Percentiles rank a stretch among this genome's conserved stretches.
Evolutionary conservation across 1,139 yeast species (phyloP).

Genomic region (Lodderomyces elongisporus): DNA sequence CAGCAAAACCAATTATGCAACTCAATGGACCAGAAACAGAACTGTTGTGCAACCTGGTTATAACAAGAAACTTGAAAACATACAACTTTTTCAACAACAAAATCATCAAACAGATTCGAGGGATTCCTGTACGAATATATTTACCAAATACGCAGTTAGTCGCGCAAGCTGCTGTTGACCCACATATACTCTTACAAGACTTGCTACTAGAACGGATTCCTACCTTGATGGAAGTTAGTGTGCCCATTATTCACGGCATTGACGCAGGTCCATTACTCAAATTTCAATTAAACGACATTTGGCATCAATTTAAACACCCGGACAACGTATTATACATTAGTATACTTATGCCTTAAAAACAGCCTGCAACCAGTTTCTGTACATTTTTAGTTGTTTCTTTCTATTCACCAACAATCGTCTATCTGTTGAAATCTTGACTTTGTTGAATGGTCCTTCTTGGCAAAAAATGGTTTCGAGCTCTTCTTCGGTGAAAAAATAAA

Average conservation of each 20-base stretch:
- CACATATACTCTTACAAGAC: slow-evolving; percentile 34
- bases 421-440: slow-evolving; percentile 80
- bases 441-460: slow-evolving; percentile 49
- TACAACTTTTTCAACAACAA: slow-evolving; percentile 20
- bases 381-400: slow-evolving; percentile 90
- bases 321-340: slow-evolving; percentile 77
- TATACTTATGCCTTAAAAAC: slow-evolving; percentile 46
- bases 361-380: slow-evolving; percentile 95
- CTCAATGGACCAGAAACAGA: slow-evolving; percentile 59
- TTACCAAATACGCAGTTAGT: slow-evolving; percentile 42
- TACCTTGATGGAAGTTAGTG: slow-evolving; percentile 41
- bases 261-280: slow-evolving; percentile 35
- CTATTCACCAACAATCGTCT: slow-evolving; percentile 87
- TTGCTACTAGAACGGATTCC: slow-evolving; percentile 41
- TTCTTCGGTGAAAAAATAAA: slow-evolving; percentile 92
- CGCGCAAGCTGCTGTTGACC: slow-evolving; percentile 45
- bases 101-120: slow-evolving; percentile 31
- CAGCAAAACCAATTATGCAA: slow-evolving; percentile 70
- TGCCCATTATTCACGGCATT: slow-evolving; percentile 63
- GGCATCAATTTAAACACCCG: slow-evolving; percentile 50
- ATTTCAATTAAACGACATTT: slow-evolving; percentile 48
- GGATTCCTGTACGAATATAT: slow-evolving; percentile 59
- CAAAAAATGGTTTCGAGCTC: slow-evolving; percentile 77
- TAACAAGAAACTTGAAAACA: slow-evolving; percentile 24
- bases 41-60: slow-evolving; percentile 52